phyloP scores from a whole-genome alignment of 2,329 filamentous ascomycete species.

The Fusarium piperis region DNA sequence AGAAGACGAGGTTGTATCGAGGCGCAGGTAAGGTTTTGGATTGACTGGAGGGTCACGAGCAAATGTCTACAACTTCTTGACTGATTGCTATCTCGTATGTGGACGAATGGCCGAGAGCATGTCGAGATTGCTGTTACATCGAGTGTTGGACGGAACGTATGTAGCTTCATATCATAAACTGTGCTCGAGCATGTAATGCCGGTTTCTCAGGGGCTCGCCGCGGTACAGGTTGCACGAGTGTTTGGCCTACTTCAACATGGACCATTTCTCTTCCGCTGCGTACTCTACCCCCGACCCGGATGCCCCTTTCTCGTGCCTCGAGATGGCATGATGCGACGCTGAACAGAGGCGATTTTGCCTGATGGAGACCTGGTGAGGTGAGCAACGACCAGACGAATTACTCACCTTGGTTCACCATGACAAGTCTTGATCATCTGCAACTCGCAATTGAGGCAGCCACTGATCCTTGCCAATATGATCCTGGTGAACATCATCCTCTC shows the following conservation, averaged over 20 bases:
- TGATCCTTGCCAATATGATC: neutral
- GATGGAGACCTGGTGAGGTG: conserved; percentile 18
- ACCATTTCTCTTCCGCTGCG: neutral
- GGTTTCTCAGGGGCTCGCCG: neutral
- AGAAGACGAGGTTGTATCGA: conserved; percentile 27
- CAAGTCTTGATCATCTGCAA: neutral
- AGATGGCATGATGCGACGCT: conserved; percentile 7
- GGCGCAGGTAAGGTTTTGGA: conserved; percentile 12
- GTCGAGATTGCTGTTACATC: conserved; percentile 4
- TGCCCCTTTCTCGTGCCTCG: neutral
- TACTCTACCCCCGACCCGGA: neutral
- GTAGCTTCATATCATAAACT: conserved; percentile 1
- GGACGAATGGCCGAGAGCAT: neutral
- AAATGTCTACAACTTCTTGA: neutral
- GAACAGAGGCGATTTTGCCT: neutral
- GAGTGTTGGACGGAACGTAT: neutral
- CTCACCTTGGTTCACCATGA: conserved; percentile 19
- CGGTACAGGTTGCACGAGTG: neutral
- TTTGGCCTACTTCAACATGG: neutral
- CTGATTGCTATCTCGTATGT: conserved; percentile 3
- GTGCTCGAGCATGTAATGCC: neutral
- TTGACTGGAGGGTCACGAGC: neutral
- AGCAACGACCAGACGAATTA: conserved; percentile 1
- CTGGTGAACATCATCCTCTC: conserved; percentile 22
- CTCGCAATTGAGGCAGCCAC: conserved; percentile 1